These are phyloP conservation scores for Aspergillus tubingensis DNA, from an alignment of 2,329 filamentous ascomycete genomes.

Conservation along the genomic window DNA sequence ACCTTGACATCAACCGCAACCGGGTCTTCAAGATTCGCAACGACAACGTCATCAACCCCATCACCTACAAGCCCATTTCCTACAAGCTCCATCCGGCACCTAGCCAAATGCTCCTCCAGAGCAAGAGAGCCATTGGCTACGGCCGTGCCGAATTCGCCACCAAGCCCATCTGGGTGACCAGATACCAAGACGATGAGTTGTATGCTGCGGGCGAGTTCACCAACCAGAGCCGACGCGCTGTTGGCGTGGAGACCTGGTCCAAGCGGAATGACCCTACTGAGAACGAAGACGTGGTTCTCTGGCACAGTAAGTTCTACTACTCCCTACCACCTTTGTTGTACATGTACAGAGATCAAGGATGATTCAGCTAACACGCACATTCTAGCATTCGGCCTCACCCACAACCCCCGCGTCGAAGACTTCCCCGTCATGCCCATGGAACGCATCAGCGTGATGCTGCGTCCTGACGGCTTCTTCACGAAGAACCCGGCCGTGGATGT, in stretches of 20 bases:
- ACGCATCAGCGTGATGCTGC: constrained; percentile 49
- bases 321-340: neutral
- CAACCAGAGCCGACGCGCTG: constrained; percentile 57
- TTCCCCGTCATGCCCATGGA: constrained; percentile 71
- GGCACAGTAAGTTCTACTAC: constrained; percentile 39
- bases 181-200: constrained; percentile 55
- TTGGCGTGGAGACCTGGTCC: constrained; percentile 57
- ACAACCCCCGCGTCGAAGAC: constrained; percentile 65
- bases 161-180: constrained; percentile 58
- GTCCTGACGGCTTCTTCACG: constrained; percentile 56
- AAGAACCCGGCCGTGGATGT: constrained; percentile 54
- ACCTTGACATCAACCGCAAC: constrained; percentile 51
- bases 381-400: constrained; percentile 58
- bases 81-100: constrained; percentile 60
- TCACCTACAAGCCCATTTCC: constrained; percentile 56
- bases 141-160: constrained; percentile 58
- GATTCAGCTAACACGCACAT: neutral
- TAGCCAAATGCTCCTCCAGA: constrained; percentile 60
- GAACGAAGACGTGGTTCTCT: constrained; percentile 47
- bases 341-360: neutral
- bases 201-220: constrained; percentile 59
- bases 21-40: constrained; percentile 63
- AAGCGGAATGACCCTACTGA: constrained; percentile 49
- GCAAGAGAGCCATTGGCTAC: constrained; percentile 50
- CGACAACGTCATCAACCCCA: constrained; percentile 51